These are phyloP conservation scores for Wickerhamomyces subpelliculosus DNA, from an alignment of 805 yeast genomes.

Conservation along the genomic window DNA sequence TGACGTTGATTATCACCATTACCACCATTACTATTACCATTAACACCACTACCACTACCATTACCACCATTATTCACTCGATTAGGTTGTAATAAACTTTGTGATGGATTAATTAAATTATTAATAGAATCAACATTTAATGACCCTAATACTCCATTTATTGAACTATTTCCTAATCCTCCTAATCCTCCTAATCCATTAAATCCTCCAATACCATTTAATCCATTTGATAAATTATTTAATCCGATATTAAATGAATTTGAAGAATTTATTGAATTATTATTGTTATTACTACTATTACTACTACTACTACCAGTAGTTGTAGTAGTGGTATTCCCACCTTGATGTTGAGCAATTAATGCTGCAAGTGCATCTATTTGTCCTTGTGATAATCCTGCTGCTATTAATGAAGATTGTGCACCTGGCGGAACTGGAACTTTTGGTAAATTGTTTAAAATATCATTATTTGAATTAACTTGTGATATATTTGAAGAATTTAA, in stretches of 20 bases:
- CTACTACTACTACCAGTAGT: too few species aligned
- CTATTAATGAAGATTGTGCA: conserved; percentile 53
- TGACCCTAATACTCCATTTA: too few species aligned
- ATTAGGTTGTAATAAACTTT: not conserved
- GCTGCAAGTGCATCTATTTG: conserved; percentile 73
- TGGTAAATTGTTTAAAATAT: conserved; percentile 41
- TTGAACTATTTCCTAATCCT: too few species aligned
- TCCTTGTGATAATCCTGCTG: conserved; percentile 59
- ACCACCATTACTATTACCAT: not conserved
- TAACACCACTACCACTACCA: not conserved
- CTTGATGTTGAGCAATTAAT: conserved; percentile 64
- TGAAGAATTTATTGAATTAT: too few species aligned
- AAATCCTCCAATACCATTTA: too few species aligned
- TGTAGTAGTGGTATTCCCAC: too few species aligned
- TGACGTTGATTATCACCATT: too few species aligned
- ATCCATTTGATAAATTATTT: too few species aligned
- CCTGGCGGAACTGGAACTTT: conserved; percentile 67
- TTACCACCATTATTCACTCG: not conserved
- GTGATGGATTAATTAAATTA: not conserved
- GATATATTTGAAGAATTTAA: not conserved
- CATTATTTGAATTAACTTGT: conserved; percentile 1
- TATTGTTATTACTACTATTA: not conserved
- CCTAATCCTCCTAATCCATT: too few species aligned
- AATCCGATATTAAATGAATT: too few species aligned
- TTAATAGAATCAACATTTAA: too few species aligned